Evolutionary conservation across 2,329 filamentous ascomycete genomes (phyloP).

Genomic region (Elsinoe necatrix): DNA sequence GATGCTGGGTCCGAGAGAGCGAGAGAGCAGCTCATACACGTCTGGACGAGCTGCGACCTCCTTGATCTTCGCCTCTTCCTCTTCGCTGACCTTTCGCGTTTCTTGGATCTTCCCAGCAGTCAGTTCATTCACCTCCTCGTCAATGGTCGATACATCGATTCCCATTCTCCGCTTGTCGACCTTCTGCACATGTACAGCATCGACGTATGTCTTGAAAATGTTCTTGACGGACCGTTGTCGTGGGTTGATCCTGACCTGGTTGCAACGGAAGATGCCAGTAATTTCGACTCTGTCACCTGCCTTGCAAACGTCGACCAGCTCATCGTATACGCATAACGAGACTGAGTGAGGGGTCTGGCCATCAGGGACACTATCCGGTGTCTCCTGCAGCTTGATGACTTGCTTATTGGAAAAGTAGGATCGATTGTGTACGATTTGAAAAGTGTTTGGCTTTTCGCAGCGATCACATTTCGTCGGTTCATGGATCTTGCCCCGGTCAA

Average conservation of each 20-base stretch:
- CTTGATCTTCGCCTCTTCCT: slow-evolving; percentile 84
- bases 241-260: slow-evolving; percentile 86
- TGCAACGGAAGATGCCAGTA: slow-evolving; percentile 94
- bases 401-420: slow-evolving; percentile 95
- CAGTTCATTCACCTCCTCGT: slow-evolving; percentile 68
- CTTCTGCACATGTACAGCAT: slow-evolving; percentile 92
- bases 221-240: slow-evolving; percentile 87
- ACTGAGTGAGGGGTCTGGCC: slow-evolving; percentile 97
- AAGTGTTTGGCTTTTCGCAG: slow-evolving; percentile 82
- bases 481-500: slow-evolving; percentile 92
- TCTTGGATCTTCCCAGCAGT: slow-evolving; percentile 68
- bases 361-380: slow-evolving; percentile 85
- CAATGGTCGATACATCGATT: slow-evolving; percentile 79
- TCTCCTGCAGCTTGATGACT: slow-evolving; percentile 97
- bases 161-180: slow-evolving; percentile 92
- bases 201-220: slow-evolving; percentile 96
- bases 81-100: slow-evolving; percentile 69
- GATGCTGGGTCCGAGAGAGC: slow-evolving; percentile 87
- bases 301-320: slow-evolving; percentile 95
- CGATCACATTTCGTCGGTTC: slow-evolving; percentile 89
- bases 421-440: slow-evolving; percentile 96
- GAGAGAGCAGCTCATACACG: slow-evolving; percentile 84
- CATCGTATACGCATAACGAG: slow-evolving; percentile 91
- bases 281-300: slow-evolving; percentile 93
- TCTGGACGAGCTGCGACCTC: slow-evolving; percentile 71